Conservation (phyloP, 2,329 filamentous ascomycete genomes). For the Ophiocordyceps polyrhachis-furcata region DNA sequence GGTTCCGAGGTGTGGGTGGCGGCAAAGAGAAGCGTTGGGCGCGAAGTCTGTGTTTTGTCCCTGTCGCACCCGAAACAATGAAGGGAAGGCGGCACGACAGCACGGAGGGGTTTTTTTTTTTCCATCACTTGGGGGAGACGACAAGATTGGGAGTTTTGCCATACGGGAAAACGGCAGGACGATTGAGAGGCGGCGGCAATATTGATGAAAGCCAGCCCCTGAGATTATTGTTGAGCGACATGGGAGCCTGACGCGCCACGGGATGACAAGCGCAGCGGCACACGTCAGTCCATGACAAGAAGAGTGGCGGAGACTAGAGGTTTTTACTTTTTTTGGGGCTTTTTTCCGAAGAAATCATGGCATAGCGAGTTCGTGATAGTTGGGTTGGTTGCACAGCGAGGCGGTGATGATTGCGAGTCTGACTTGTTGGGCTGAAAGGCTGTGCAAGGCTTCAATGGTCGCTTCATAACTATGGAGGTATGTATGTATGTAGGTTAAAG, state of each 20-base stretch:
- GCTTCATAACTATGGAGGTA: too few relatives aligned
- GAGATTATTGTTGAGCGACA: not conserved
- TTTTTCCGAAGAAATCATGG: not conserved
- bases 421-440: too few relatives aligned
- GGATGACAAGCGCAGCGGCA: too few relatives aligned
- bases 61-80: not conserved
- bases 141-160: not conserved
- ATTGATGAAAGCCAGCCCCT: not conserved
- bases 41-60: not conserved
- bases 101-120: not conserved
- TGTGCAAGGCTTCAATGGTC: too few relatives aligned
- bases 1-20: too few relatives aligned
- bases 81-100: not conserved
- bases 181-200: not conserved
- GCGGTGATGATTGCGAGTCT: too few relatives aligned
- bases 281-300: not conserved
- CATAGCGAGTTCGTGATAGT: not conserved
- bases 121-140: not conserved
- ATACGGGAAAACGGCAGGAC: too few relatives aligned
- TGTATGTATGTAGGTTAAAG: too few relatives aligned
- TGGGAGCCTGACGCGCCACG: not conserved
- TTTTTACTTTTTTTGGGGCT: too few relatives aligned
- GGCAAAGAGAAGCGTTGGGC: not conserved
- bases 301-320: not conserved
- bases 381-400: too few relatives aligned